These are phyloP conservation scores for Phalaenopsis hybrid DNA, from an alignment of 116 monocot species.

Conservation along the genomic window DNA sequence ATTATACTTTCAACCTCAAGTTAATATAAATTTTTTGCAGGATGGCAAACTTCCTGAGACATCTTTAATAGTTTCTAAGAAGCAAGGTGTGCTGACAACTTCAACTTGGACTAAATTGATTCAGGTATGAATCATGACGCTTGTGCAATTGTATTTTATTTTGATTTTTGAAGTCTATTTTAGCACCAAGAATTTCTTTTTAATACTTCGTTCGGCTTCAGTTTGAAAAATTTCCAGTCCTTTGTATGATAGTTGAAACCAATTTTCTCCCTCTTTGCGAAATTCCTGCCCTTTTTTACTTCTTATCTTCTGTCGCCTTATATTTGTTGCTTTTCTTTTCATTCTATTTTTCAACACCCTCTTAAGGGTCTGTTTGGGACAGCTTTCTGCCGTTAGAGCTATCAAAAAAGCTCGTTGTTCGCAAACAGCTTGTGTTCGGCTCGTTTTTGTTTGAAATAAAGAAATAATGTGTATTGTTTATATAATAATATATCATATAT, in stretches of 20 bases:
- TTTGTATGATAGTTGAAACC: not conserved
- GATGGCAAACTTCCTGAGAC: conserved; percentile 12
- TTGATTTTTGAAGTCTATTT: not conserved
- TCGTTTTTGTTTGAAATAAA: too few species aligned
- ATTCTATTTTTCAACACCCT: not conserved
- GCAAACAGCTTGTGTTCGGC: too few species aligned
- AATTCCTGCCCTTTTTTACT: too few species aligned
- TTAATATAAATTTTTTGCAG: not conserved
- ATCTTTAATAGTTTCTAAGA: conserved; percentile 15
- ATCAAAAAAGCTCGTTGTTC: too few species aligned
- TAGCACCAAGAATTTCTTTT: not conserved
- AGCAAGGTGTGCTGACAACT: conserved; percentile 14
- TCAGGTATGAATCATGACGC: conserved; percentile 7
- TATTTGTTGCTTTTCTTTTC: not conserved
- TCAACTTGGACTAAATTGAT: conserved; percentile 21
- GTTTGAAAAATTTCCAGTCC: not conserved
- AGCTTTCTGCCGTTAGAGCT: too few species aligned
- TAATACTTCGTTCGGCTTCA: not conserved
- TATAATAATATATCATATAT: too few species aligned
- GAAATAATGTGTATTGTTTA: too few species aligned
- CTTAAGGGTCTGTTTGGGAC: too few species aligned
- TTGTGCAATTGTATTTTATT: not conserved
- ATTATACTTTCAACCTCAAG: not conserved
- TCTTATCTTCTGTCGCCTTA: not conserved
- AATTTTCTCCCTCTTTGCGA: not conserved